A percentile compares a stretch with the other conserved stretches of the same genome.
Evolutionary conservation across 2,329 filamentous ascomycete genomes (phyloP).

Genomic region (Venturia pyrina): DNA sequence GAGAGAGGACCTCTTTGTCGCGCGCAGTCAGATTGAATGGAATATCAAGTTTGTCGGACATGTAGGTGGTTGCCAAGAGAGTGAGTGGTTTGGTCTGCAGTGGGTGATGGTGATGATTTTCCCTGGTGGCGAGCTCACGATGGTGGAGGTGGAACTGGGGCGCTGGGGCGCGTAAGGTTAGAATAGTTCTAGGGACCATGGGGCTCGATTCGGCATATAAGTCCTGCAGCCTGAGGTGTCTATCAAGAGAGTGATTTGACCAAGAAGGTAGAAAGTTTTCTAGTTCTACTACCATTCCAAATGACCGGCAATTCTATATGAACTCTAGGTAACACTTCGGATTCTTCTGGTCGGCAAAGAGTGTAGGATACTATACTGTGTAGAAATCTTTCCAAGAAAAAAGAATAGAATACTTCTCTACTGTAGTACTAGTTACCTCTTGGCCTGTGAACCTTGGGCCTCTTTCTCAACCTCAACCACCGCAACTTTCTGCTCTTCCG

Average conservation of each 20-base stretch:
- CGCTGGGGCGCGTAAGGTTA: no score
- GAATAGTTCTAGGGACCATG: background rate
- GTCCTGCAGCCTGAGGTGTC: background rate
- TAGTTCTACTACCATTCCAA: no score
- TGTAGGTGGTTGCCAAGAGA: background rate
- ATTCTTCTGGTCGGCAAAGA: background rate
- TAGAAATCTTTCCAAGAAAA: background rate
- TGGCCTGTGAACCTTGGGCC: background rate
- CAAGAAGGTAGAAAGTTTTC: no score
- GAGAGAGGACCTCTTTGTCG: constrained; percentile 33
- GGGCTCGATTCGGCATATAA: background rate
- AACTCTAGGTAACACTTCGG: no score
- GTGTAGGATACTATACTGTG: background rate
- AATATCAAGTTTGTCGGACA: background rate
- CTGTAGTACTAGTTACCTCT: no score
- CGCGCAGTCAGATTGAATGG: constrained; percentile 15
- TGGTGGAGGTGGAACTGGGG: background rate
- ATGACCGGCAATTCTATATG: no score
- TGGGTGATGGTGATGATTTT: no score
- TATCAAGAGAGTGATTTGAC: background rate
- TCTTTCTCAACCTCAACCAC: background rate
- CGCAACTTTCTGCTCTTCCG: background rate
- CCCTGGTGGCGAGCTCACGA: background rate
- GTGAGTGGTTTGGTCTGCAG: no score
- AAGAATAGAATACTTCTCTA: background rate